Percentiles rank a stretch among this genome's conserved stretches.
phyloP scores from a whole-genome alignment of 2,329 filamentous ascomycete species.

The Venturia asperata region DNA sequence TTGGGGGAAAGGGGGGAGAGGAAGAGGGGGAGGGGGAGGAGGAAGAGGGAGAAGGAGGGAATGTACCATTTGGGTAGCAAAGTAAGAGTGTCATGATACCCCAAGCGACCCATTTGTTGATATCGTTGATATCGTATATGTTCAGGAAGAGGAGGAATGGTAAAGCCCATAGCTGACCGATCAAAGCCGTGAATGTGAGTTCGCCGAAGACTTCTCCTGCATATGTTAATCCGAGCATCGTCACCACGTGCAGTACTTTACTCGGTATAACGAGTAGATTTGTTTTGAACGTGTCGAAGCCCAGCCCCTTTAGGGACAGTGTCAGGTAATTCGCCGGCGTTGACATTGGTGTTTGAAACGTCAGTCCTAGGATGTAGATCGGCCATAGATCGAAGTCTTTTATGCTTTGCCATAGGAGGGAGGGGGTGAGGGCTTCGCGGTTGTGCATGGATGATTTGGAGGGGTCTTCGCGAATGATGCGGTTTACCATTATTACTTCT shows the following conservation, averaged over 20 bases:
- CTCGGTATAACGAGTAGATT: constrained; percentile 23
- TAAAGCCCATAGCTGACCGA: constrained; percentile 24
- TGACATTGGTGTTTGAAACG: constrained; percentile 24
- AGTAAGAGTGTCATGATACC: constrained; percentile 39
- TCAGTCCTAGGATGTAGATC: constrained; percentile 25
- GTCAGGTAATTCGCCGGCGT: constrained; percentile 25
- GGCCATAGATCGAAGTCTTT: constrained; percentile 26
- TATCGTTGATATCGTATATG: constrained; percentile 30
- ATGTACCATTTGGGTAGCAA: constrained; percentile 35
- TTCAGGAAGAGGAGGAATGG: constrained; percentile 25
- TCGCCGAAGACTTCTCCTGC: constrained; percentile 23
- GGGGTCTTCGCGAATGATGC: constrained; percentile 26
- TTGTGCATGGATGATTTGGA: constrained; percentile 27
- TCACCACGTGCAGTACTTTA: constrained; percentile 20
- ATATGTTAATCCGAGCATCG: constrained; percentile 24
- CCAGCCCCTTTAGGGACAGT: constrained; percentile 23
- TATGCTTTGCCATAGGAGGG: constrained; percentile 24
- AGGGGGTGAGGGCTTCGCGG: constrained; percentile 25
- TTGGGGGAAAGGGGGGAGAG: no score
- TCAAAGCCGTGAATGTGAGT: constrained; percentile 22
- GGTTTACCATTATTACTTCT: constrained; percentile 26
- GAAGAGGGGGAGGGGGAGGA: background rate
- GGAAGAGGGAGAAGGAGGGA: background rate
- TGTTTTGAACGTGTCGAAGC: constrained; percentile 25
- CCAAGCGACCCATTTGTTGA: constrained; percentile 40